Evolutionary conservation across 345 rosid genomes (phyloP), one percentile per base, ranked within the genome.

Genomic region (Sapria himalayana): DNA sequence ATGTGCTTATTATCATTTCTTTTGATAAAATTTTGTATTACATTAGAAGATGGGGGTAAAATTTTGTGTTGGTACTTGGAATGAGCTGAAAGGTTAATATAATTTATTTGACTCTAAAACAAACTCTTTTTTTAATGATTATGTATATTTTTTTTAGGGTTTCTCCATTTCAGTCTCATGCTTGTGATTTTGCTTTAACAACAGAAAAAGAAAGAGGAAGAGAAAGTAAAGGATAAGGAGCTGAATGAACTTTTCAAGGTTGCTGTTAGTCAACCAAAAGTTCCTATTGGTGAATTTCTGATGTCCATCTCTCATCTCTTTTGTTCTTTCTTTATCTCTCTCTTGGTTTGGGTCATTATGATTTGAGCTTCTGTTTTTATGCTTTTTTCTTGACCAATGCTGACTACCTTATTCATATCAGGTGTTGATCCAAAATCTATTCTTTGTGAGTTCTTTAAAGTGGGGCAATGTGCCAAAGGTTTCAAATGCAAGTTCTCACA

Each of bases 171-270:
- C 13, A 42, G 16, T 16, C 29, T 11, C 6, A 9, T 22, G 21
- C 5, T 2, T 22, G 16, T 11, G 23, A 19, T 4, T 1, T 9
- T 23, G 12, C 14, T 36, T 4, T 17, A 25, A 51, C 44, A 51
- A 45, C 91, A 85, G 96, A 80, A 86, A 63, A 86, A 81, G 92
- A 78, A 86, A 58, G 97, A 86, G 52, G 94, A 86, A 57, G 97
- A 86, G 54, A 78, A 78, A 62, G 93, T 89, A 4, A 78, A 74
- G 52, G 97, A 86, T 68, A 76, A 67, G 67, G 93, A 86, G 73
- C 59, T 86, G 53, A 86, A 69, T 60, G 97, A 81, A 44, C 60
- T 86, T 64, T 86, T 86, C 51, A 86, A 86, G 70, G 64, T 74
- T 37, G 94, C 94, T 5, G 73, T 86, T 40, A 81, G 78, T 52